A percentile compares a stretch with the other conserved stretches of the same genome.
phyloP scores from a whole-genome alignment of 2,329 filamentous ascomycete genomes.

The Arthrobotrys entomopaga region DNA sequence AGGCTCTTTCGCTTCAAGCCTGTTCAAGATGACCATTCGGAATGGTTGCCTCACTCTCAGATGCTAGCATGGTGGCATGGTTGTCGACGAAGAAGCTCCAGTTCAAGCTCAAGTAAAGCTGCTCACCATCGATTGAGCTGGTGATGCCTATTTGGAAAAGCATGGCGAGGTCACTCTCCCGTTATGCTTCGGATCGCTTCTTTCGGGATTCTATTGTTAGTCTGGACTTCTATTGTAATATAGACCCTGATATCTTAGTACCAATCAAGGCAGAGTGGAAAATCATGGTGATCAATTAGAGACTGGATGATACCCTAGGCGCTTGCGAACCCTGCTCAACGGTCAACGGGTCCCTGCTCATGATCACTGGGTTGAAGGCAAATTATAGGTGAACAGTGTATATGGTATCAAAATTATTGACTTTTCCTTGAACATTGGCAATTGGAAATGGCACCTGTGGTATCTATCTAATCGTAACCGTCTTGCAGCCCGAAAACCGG shows the following conservation, averaged over 20 bases:
- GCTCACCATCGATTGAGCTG: constrained; percentile 2
- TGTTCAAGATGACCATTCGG: not conserved
- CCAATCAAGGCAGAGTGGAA: not conserved
- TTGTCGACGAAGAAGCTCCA: constrained; percentile 1
- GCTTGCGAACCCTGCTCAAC: constrained; percentile 27
- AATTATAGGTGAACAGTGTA: not conserved
- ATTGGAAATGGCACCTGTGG: not conserved
- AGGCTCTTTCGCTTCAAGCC: constrained; percentile 13
- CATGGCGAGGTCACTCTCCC: constrained; percentile 19
- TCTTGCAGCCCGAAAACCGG: not conserved
- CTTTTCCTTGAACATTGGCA: not conserved
- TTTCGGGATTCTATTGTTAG: too few species aligned
- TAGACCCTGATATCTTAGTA: not conserved
- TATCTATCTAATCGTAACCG: constrained; percentile 17
- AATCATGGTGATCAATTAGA: constrained; percentile 4
- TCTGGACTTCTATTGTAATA: not conserved
- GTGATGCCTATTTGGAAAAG: constrained; percentile 7
- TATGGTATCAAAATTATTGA: not conserved
- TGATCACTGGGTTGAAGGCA: not conserved
- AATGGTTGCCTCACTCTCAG: not conserved
- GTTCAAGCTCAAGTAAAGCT: not conserved
- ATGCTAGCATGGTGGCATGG: not conserved
- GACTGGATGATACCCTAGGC: not conserved
- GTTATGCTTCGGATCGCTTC: constrained; percentile 1
- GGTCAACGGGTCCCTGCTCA: not conserved